Conservation (phyloP, 192 early-diverging fungal genomes). For the Backusella macrospora region DNA sequence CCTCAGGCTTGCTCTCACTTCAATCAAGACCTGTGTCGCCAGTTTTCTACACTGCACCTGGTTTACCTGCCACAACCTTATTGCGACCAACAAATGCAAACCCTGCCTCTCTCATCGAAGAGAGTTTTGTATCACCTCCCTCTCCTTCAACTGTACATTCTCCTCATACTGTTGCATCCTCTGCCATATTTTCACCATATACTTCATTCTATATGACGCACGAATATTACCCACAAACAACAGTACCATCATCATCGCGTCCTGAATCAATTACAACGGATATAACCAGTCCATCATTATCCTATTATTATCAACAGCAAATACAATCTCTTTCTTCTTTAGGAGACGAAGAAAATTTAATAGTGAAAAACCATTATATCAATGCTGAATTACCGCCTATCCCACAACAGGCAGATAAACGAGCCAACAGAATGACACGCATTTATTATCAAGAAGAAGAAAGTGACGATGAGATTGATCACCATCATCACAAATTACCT, state of each 20-base stretch:
- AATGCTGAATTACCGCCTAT: slow-evolving; percentile 29
- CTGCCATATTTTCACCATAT: slow-evolving; percentile 2
- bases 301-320: slow-evolving; percentile 3
- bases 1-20: neutral
- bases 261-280: neutral
- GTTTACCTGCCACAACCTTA: neutral
- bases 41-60: neutral
- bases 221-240: neutral
- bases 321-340: neutral
- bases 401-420: neutral
- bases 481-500: neutral
- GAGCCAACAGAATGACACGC: neutral
- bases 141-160: neutral
- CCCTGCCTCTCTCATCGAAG: neutral
- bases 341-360: neutral
- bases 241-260: neutral
- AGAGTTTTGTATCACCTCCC: neutral
- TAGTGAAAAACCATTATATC: slow-evolving; percentile 14
- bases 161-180: slow-evolving; percentile 5
- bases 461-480: slow-evolving; percentile 13
- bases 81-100: slow-evolving; percentile 4
- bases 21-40: neutral
- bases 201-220: neutral
- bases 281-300: slow-evolving; percentile 1
- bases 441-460: slow-evolving; percentile 20